Conservation (phyloP, 148 eudicot species). For the Fagopyrum tataricum region DNA sequence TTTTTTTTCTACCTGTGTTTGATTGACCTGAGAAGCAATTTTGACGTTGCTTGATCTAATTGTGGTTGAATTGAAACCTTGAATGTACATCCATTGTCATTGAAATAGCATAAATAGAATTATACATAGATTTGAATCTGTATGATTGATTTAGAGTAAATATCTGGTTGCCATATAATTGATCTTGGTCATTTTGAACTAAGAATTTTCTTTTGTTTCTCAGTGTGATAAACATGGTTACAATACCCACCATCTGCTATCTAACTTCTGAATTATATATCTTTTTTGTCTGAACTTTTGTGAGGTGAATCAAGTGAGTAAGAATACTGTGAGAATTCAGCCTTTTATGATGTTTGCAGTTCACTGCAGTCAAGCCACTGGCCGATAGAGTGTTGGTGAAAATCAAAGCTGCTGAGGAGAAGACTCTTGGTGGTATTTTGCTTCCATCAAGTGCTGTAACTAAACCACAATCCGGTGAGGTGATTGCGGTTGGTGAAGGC, state of each 20-base stretch:
- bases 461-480: conserved; percentile 80
- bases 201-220: background rate
- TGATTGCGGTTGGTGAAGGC: conserved; percentile 88
- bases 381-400: conserved; percentile 80
- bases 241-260: no score
- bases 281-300: no score
- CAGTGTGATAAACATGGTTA: background rate
- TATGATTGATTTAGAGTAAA: background rate
- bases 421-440: conserved; percentile 72
- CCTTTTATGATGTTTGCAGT: conserved; percentile 29
- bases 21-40: background rate
- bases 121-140: background rate
- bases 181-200: background rate
- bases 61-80: background rate
- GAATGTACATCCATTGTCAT: background rate
- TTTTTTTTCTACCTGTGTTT: background rate
- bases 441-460: conserved; percentile 64
- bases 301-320: no score
- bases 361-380: conserved; percentile 67
- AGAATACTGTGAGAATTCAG: no score
- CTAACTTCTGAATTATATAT: no score
- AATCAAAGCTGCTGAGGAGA: conserved; percentile 67
- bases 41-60: background rate
- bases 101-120: background rate
- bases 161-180: background rate